A percentile compares a stretch with the other conserved stretches of the same genome.
These are phyloP conservation scores for Rhodamnia rubescens DNA, from an alignment of 345 rosid genomes.

Conservation along the genomic window DNA sequence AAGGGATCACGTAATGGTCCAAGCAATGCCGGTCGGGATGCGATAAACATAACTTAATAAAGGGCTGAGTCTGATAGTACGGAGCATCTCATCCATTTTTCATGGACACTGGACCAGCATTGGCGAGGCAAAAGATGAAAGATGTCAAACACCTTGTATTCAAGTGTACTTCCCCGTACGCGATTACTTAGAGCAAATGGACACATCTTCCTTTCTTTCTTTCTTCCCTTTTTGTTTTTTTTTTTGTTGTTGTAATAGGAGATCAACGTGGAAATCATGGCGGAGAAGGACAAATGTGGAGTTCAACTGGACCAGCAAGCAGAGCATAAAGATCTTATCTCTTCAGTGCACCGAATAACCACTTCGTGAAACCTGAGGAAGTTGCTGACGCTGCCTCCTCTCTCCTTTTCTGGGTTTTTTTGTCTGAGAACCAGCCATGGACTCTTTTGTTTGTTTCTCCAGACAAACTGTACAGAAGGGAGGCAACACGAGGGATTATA, in stretches of 20 bases:
- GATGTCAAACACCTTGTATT: neutral
- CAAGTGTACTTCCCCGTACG: neutral
- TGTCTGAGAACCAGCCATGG: neutral
- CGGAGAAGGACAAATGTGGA: neutral
- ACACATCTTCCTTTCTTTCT: neutral
- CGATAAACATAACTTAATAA: neutral
- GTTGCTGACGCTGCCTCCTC: neutral
- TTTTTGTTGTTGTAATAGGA: neutral
- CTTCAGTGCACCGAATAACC: neutral
- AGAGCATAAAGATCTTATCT: conserved; percentile 9
- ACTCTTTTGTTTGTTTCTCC: conserved; percentile 23
- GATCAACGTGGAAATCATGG: conserved; percentile 3
- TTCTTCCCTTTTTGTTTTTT: neutral
- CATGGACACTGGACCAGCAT: neutral
- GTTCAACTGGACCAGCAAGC: neutral
- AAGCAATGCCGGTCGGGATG: neutral
- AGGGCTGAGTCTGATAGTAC: neutral
- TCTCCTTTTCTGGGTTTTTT: neutral
- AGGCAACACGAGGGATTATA: conserved; percentile 9
- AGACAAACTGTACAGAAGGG: conserved; percentile 11
- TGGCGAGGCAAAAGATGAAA: neutral
- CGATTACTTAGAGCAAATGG: neutral
- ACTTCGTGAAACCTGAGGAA: neutral
- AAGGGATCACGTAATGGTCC: neutral
- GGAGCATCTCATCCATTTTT: neutral